Conservation (phyloP, 257 asterid genomes). For the Coffea eugenioides region DNA sequence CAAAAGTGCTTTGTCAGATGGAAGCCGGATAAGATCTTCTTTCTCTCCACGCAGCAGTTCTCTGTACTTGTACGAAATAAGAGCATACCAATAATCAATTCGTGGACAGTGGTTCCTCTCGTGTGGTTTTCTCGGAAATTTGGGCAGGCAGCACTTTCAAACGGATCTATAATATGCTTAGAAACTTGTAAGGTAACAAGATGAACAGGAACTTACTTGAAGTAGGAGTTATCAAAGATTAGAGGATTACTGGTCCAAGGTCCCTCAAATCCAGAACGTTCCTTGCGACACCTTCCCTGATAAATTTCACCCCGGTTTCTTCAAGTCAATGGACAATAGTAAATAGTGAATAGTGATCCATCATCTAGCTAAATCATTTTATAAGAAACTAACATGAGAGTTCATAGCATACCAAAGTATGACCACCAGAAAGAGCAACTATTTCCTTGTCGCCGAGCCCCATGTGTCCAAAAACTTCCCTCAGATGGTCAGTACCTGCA, state of each 20-base stretch:
- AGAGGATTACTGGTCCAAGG: slow-evolving; percentile 84
- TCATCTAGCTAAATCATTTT: background rate
- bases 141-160: too few relatives aligned
- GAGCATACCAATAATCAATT: background rate
- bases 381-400: background rate
- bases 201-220: slow-evolving; percentile 35
- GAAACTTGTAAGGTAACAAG: too few relatives aligned
- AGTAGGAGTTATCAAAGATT: slow-evolving; percentile 70
- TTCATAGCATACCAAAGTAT: slow-evolving; percentile 55
- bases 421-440: slow-evolving; percentile 85
- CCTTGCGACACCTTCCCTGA: slow-evolving; percentile 86
- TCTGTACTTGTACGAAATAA: slow-evolving; percentile 24
- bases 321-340: background rate
- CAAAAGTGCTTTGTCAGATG: slow-evolving; percentile 66
- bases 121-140: too few relatives aligned
- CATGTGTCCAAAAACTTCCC: slow-evolving; percentile 84
- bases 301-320: background rate
- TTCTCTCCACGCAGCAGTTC: slow-evolving; percentile 65
- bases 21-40: slow-evolving; percentile 65
- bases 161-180: too few relatives aligned
- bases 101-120: background rate
- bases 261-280: slow-evolving; percentile 85
- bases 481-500: slow-evolving; percentile 73
- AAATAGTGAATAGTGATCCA: background rate
- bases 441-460: slow-evolving; percentile 79